These are phyloP conservation scores for Candida boleticola DNA, from an alignment of 805 yeast species.

Conservation along the genomic window DNA sequence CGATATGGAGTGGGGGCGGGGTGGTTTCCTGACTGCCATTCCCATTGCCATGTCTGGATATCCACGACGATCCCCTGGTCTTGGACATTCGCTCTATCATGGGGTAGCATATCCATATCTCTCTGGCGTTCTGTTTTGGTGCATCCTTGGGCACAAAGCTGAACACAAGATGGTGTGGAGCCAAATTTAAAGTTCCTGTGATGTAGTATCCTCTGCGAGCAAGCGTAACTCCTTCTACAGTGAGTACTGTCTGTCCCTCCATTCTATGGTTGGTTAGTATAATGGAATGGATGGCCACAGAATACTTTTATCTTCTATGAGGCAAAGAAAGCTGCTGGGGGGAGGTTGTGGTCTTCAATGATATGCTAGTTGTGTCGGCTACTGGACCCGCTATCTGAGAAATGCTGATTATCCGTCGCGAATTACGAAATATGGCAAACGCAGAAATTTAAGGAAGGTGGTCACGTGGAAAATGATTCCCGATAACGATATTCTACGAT, in stretches of 20 bases:
- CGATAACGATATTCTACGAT: too few relatives aligned
- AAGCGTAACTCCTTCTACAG: slow-evolving; percentile 38
- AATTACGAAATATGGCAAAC: too few relatives aligned
- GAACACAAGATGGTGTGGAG: slow-evolving; percentile 39
- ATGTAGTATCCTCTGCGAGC: slow-evolving; percentile 38
- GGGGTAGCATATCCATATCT: slow-evolving; percentile 92
- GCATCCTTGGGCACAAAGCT: slow-evolving; percentile 20
- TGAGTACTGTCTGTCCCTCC: slow-evolving; percentile 26
- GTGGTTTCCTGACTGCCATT: neutral
- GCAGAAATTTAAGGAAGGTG: too few relatives aligned
- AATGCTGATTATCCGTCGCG: too few relatives aligned
- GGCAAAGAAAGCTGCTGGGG: too few relatives aligned
- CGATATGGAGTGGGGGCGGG: neutral
- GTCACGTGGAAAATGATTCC: too few relatives aligned
- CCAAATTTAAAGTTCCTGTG: slow-evolving; percentile 35
- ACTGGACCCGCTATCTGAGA: too few relatives aligned
- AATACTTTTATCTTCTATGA: too few relatives aligned
- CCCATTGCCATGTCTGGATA: slow-evolving; percentile 7
- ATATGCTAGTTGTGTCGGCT: too few relatives aligned
- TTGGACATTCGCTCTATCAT: slow-evolving; percentile 63
- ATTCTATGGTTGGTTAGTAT: slow-evolving; percentile 17
- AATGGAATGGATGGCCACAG: too few relatives aligned
- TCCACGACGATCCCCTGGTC: slow-evolving; percentile 52
- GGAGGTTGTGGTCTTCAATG: too few relatives aligned
- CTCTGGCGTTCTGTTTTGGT: slow-evolving; percentile 36